Evolutionary conservation across 2,329 filamentous ascomycete species (phyloP), one percentile per base, ranked within the genome.

Genomic region (Monosporascus sp.): DNA sequence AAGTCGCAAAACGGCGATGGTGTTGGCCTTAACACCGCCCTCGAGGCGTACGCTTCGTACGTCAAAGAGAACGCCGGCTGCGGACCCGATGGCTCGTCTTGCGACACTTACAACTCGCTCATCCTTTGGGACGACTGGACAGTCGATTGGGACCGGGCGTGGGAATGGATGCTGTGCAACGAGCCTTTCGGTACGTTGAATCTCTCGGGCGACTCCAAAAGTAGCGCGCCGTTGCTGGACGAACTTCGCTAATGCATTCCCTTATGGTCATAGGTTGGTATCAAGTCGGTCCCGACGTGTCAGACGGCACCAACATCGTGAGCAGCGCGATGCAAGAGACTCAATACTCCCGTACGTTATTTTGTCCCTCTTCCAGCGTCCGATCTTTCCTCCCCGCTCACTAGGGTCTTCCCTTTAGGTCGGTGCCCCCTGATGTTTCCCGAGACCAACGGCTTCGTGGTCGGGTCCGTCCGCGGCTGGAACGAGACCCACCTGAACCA

Each of bases 101-200:
- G 71, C 58, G 61, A 76, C 61, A 74, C 72, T 1, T 71, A 76
- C 59, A 66, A 73, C 53, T 22, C 31, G 9, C 7, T 51, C 64
- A n/a, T 65, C 61, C 14, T 70, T 55, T 56, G 73, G 74, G 72
- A 78, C 61, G 64, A 51, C 1, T 63, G 64, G 6, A 60, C 73
- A 7, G 56, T 54, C 51, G 56, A 56, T 7, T 56, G 66, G 31
- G 66, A 73, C 56, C 62, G 74, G 3, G 73, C 76, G 58, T 78
- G 75, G 75, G 55, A 66, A 2, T 78, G 74, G 75, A 68, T 79
- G 59, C 66, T 71, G 4, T 78, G 76, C 64, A 78, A 77, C 58
- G 73, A 79, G 60, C 72, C 76, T 24, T 59, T 67, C 47, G 49
- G 49, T 45, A 31, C 11, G 49, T 34, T 65, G 31, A 34, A 34